Base-by-base conservation (phyloP, 345 rosid genomes). In the Turnera subulata region DNA sequence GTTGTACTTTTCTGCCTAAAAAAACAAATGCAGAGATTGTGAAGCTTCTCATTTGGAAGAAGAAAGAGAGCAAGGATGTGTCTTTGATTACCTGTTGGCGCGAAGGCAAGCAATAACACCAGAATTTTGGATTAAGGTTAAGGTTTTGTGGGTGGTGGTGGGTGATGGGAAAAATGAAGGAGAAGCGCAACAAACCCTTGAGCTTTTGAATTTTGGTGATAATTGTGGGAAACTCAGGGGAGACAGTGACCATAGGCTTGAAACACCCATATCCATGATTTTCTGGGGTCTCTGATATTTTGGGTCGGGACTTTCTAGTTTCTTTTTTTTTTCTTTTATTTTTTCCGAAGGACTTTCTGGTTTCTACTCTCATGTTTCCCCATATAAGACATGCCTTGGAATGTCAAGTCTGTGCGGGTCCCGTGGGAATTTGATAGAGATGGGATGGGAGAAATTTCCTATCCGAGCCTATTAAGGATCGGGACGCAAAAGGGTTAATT, bases 101-200 rank as follows among this genome's bases (percentile, higher is more conserved):
- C 82, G 84, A 60, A 82, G 88, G 75, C 88, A 79, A 38, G 88
- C 82, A 55, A 82, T 79, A 58, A 82, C 61, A 55, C 82, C 82
- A 18, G 82, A 70, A 50, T 51, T 62, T 24, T 70, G 73, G 46
- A 79, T 79, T 44, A 40, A 35, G 35, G 79, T 63, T 32, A 75
- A 51, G 46, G 82, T 73, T 0, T 21, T 35, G 14, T 16, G 64
- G 53, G 40, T 50, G 15, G 16, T 53, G 1, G 64, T 53, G 1
- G 64, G 53, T 58, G 72, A 58, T 7, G 40, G 56, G 7, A 67
- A 21, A 32, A 50, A 53, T 26, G 59, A 12, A 53, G 66, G 40
- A 50, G 59, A 57, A 12, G 51, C 47, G 59, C 55, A 33, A 48
- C 5, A 26, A 40, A 47, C 42, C 42, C 44, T 25, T 39, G 16